Conservation (phyloP, 345 rosid species). For the Psidium guajava region DNA sequence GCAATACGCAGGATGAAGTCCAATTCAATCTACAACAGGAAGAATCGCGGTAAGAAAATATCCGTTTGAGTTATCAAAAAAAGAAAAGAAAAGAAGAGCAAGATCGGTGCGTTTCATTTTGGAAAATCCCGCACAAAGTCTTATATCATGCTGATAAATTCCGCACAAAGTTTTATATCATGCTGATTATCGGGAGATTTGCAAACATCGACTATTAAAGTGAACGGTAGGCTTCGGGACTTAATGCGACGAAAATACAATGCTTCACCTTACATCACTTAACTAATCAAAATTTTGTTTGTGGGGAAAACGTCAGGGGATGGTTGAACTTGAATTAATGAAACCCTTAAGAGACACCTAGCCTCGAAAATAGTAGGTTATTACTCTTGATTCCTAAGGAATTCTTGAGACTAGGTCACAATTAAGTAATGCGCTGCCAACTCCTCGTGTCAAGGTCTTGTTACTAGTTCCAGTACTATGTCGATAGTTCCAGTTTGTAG, state of each 20-base stretch:
- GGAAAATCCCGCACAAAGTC: rapidly evolving
- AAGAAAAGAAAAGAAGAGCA: neutral
- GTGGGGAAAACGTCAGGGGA: neutral
- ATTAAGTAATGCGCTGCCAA: neutral
- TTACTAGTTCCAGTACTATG: neutral
- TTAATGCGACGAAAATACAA: neutral
- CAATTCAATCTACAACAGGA: neutral
- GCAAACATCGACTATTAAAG: neutral
- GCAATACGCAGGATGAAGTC: neutral
- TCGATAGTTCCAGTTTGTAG: no score
- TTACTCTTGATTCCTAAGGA: rapidly evolving
- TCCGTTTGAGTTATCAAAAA: neutral
- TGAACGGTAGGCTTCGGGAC: neutral
- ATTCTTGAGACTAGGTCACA: neutral
- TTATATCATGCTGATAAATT: neutral
- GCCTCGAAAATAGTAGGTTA: neutral
- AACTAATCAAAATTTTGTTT: neutral
- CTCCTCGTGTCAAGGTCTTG: neutral
- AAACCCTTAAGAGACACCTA: no score
- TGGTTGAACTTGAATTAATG: neutral
- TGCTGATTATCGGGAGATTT: rapidly evolving
- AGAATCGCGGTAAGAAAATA: rapidly evolving
- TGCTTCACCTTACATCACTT: rapidly evolving
- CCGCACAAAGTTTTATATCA: rapidly evolving
- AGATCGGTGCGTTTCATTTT: rapidly evolving